Base-by-base conservation (phyloP, 1,284 basidiomycete genomes). In the Rhodotorula sp. region DNA sequence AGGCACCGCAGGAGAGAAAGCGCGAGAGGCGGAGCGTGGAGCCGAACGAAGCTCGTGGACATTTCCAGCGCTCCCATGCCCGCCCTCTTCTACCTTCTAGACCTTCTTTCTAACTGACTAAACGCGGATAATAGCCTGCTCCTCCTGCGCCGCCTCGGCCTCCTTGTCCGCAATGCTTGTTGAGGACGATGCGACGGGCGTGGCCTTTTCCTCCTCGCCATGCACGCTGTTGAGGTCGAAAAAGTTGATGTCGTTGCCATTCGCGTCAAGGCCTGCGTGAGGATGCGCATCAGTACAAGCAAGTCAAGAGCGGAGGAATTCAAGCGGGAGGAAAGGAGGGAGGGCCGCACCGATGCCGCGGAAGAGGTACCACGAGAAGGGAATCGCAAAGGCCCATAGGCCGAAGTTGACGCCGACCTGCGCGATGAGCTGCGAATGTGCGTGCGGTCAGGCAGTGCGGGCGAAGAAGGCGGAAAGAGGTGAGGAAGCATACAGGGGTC, bases 391-490 rank as follows among this genome's bases (percentile, higher is more conserved):
- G 37, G 37, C 76, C 56, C 69, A 80, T 55, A 80, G 76, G 12
- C 69, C 81, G 36, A 78, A 73, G 69, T 81, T 80, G 64, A 81
- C 54, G 1, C 75, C 75, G 5, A 75, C 68, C 10, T 78, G 79
- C 0, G 80, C 77, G 6, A 76, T 77, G 37, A 80, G 79, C 2
- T 39, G 39, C 39, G 39, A 15, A 9, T 7, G 39, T 15, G 15
- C 9, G 15, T 39, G 39, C 39, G 15, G 39, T 39, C 39, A 39
- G 39, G 39, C 15, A 15, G 15, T 39, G 39, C 39, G 39, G 39
- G 15, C 39, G 15, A 15, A 15, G 39, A 39, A 39, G 39, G 39
- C 9, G 39, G 39, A 39, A 9, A 15, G 15, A 39, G 39, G 39
- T 9, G 39, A 39, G 39, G 7, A 39, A 15, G 15, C 39, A 39